Evolutionary conservation across 2,329 filamentous ascomycete genomes (phyloP), one percentile per base, ranked within the genome.

Genomic region (Leptoxyphium fumago): DNA sequence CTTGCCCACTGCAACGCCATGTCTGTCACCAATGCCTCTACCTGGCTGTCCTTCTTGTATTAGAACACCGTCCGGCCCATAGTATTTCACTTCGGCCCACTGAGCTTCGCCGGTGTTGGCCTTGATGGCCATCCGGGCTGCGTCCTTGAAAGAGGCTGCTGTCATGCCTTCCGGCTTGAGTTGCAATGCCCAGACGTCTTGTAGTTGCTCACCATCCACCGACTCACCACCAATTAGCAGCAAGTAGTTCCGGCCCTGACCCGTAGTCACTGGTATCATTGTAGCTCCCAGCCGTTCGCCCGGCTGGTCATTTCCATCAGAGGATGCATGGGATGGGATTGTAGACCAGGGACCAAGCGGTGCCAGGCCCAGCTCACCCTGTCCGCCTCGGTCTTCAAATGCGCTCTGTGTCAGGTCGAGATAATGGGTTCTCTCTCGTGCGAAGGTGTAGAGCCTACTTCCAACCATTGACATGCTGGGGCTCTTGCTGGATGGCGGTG

Each of bases 111-210:
- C 66, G n/a, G 70, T 72, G 7, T 69, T 63, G 17, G 60, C 57
- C 28, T 63, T 65, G 11, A 75, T 50, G 42, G 60, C 63, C 13
- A 63, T 55, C 3, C 70, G 61, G 26, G 72, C 67, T 9, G 61
- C 59, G 49, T 75, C 72, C 54, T 75, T 75, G 26, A 67, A 58
- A 10, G 64, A 64, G 7, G 73, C 71, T 0, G 67, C 65, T 10
- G 62, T 69, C 29, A 64, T 60, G 2, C 61, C 61, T 28, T 68
- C 64, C 0, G 71, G 62, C 2, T 68, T 65, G 2, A 76, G 58
- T 52, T 75, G 72, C 45, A 74, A 64, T 1, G 69, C 64, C 71
- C 71, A 75, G 2, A 75, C 62, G 46, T 74, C 72, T 38, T 55
- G 38, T 43, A 52, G 29, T 13, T 42, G 30, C n/a, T 51, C 55